Base-by-base conservation (phyloP, 2,329 filamentous ascomycete species). In the Westerdykella aurantiaca region DNA sequence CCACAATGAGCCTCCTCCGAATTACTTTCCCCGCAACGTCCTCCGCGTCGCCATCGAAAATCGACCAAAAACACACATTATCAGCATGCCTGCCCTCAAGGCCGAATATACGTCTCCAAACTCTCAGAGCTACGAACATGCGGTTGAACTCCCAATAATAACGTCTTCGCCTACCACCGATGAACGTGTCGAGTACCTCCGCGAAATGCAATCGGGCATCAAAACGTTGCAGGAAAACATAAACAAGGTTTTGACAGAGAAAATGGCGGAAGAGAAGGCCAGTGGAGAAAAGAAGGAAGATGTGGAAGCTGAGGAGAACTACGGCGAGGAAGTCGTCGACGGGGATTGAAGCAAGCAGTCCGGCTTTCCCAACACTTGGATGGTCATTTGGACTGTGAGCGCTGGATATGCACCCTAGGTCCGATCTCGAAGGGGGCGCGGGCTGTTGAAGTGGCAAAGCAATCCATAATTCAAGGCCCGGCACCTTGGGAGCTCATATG, bases 241-340 rank as follows among this genome's bases (percentile, higher is more conserved):
- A 62, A 91, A 91, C 68, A 72, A 69, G 50, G 82, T 86, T 61
- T 73, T 91, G 46, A 90, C 86, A 5, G 63, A 72, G 41, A 80
- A 82, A 45, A 90, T 90, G 86, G 84, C 83, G 31, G 76, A 85
- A 48, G 85, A 89, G 61, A 85, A 83, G 60, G 58, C 46, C 39
- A 58, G 46, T 34, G 57, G 49, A 40, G 40, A 31, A 12, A 53
- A 45, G 23, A 55, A 52, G 18, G 64, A 69, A 39, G 65, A 68
- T 43, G 62, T 66, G 43, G 66, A 63, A 43, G 68, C 71, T 25
- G 86, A 88, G 60, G 80, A 86, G 57, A 85, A 89, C 61, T 95
- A 95, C 62, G 89, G 88, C 38, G 89, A 95, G 66, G 88, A 95
- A 64, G 79, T 82, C 18, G 72, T 79, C 11, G 81, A 83, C 39